Evolutionary conservation across 192 early-diverging fungal species (phyloP).

Genomic region (Coemansia sp.): DNA sequence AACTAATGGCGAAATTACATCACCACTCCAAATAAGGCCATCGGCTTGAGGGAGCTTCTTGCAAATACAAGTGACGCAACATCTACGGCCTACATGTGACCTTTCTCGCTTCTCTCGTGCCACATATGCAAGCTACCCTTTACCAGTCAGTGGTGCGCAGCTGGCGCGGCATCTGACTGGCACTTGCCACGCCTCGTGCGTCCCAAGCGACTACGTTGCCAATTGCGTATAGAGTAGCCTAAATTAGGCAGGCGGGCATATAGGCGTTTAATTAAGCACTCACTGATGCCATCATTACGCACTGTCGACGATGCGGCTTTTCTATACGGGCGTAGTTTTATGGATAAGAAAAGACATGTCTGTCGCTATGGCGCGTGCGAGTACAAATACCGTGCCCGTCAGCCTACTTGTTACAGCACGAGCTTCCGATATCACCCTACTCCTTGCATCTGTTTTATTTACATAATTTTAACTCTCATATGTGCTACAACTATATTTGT

Average conservation of each 20-base stretch:
- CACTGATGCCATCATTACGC: background rate
- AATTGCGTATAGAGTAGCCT: background rate
- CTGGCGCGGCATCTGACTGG: background rate
- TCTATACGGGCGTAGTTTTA: background rate
- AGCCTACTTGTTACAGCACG: background rate
- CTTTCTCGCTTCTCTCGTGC: background rate
- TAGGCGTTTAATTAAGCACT: background rate
- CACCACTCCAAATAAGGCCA: background rate
- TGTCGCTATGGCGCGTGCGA: background rate
- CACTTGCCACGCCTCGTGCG: conserved; percentile 8
- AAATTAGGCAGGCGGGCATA: background rate
- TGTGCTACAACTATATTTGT: conserved; percentile 55
- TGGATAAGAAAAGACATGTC: background rate
- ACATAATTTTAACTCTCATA: background rate
- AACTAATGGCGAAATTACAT: background rate
- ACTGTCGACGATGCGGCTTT: background rate
- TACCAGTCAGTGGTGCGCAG: conserved; percentile 4
- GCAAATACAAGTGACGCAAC: background rate
- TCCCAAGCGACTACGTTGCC: background rate
- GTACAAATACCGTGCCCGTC: background rate
- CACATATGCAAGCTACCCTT: conserved; percentile 1
- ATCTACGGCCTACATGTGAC: background rate
- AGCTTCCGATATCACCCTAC: background rate
- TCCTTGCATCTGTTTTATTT: background rate
- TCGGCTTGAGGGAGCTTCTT: too few species aligned